Base-by-base conservation (phyloP, 768 basidiomycete genomes). In the Amanita phalloides region DNA sequence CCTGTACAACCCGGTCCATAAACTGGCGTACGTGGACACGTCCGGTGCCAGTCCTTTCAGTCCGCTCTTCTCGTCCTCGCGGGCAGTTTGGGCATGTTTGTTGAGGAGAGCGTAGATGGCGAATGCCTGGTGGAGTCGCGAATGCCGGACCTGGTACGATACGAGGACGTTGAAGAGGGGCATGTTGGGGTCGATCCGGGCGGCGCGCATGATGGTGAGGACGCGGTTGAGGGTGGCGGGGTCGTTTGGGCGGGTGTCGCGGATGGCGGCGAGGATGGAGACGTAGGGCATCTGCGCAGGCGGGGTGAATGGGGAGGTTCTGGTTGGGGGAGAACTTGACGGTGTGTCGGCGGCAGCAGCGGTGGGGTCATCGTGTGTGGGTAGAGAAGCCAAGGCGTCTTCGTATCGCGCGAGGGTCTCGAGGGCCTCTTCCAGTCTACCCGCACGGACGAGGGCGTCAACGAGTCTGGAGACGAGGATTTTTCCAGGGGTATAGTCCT, bases 131-230 rank as follows among this genome's bases (percentile, higher is more conserved):
- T 65, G 64, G 10, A 60, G 51, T 1, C 59, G 60, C 10, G 66
- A 58, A n/a, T 58, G 57, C 14, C 47, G 26, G 35, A 68, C 57
- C 50, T 75, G 70, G 13, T 64, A 62, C 5, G 69, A 63, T 11
- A 81, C 69, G 54, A 82, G 68, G 6, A 69, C 54, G 51, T 81
- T 79, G 63, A 79, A 71, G n/a, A 79, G 55, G 36, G 58, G 57
- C 7, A 68, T 63, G 48, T 75, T 66, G 0, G 71, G 70, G 2
- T 59, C 38, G 10, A 74, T 62, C 3, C 67, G 67, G 1, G 68
- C 63, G 17, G 64, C 59, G 45, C 21, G 26, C 49, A 50, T 50
- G 17, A 50, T 50, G 28, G 32, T 1, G 17, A 50, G 41, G 13
- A 43, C 49, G n/a, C 30, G 21, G 39, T 32, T 36, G 41, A 50